Percentiles rank a stretch among this genome's conserved stretches.
phyloP scores from a whole-genome alignment of 2,329 filamentous ascomycete genomes.

The Chrysoporthe cubensis region DNA sequence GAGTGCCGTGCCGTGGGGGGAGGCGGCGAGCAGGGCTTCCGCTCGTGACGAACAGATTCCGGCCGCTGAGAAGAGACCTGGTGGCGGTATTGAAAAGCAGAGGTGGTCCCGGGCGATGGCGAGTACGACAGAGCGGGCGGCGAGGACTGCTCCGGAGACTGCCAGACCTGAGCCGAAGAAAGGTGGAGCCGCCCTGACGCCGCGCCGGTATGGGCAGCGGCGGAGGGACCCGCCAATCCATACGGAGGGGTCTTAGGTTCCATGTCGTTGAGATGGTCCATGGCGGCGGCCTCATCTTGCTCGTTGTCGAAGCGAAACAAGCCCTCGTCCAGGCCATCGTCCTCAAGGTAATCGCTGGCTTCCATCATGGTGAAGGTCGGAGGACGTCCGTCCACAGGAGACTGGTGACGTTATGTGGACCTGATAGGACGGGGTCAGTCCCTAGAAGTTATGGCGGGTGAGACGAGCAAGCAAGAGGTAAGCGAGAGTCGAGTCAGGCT shows the following conservation, averaged over 20 bases:
- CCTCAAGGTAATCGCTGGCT: conserved; percentile 23
- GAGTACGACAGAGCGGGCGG: conserved; percentile 27
- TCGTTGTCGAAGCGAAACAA: conserved; percentile 26
- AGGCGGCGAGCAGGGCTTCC: background rate
- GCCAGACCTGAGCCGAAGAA: conserved; percentile 24
- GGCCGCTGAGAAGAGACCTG: conserved; percentile 4
- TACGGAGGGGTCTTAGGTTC: conserved; percentile 24
- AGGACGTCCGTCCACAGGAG: background rate
- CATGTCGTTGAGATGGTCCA: conserved; percentile 17
- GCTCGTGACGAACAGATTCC: background rate
- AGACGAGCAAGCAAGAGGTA: background rate
- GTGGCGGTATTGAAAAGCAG: conserved; percentile 22
- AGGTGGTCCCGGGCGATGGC: conserved; percentile 18
- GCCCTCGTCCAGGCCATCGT: conserved; percentile 18
- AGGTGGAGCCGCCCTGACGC: conserved; percentile 23
- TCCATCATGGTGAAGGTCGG: conserved; percentile 24
- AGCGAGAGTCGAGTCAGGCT: background rate
- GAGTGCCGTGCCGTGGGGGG: conserved; percentile 8
- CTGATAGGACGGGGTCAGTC: background rate
- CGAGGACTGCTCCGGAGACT: conserved; percentile 20
- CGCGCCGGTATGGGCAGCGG: conserved; percentile 15
- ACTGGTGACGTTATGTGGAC: background rate
- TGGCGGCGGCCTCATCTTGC: conserved; percentile 21
- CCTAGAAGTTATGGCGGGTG: no score
- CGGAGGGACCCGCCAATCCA: conserved; percentile 18